phyloP scores from a whole-genome alignment of 2,329 filamentous ascomycete genomes.

The Colletotrichum cereale region DNA sequence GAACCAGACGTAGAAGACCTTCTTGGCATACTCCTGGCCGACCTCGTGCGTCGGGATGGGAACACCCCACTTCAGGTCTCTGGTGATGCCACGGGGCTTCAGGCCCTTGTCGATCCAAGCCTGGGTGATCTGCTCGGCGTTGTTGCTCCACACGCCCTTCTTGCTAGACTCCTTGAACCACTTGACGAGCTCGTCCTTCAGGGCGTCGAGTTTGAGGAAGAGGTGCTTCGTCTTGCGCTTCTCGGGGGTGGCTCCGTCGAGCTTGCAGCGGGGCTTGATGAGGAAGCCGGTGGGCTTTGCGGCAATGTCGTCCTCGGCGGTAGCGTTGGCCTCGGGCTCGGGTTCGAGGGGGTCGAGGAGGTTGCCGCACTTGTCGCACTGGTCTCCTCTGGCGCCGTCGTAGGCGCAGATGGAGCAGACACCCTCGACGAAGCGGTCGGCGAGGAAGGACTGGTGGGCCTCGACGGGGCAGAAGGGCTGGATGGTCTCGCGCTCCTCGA shows the following conservation, averaged over 20 bases:
- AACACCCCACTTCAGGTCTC: conserved; percentile 92
- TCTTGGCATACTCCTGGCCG: conserved; percentile 66
- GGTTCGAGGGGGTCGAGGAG: conserved; percentile 78
- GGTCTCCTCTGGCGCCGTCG: conserved; percentile 78
- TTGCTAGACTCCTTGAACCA: conserved; percentile 82
- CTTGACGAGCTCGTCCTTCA: conserved; percentile 80
- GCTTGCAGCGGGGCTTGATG: conserved; percentile 90
- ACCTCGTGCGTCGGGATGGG: conserved; percentile 63
- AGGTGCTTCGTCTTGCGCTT: conserved; percentile 89
- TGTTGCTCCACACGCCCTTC: conserved; percentile 82
- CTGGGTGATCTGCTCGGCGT: conserved; percentile 81
- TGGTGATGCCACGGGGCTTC: conserved; percentile 87
- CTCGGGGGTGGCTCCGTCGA: conserved; percentile 86
- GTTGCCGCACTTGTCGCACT: conserved; percentile 76
- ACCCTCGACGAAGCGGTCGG: conserved; percentile 88
- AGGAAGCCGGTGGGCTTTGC: conserved; percentile 62
- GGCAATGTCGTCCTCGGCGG: conserved; percentile 47
- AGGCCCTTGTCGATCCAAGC: conserved; percentile 88
- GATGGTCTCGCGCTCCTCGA: conserved; percentile 87
- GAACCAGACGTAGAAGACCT: conserved; percentile 83
- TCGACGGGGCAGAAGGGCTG: conserved; percentile 86
- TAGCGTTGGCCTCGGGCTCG: conserved; percentile 51
- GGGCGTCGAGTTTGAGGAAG: conserved; percentile 86
- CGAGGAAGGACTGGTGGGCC: conserved; percentile 79
- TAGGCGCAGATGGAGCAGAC: conserved; percentile 81